A percentile compares a stretch with the other conserved stretches of the same genome.
Conservation (phyloP, 306 rosid species). For the Lathyrus sativus region DNA sequence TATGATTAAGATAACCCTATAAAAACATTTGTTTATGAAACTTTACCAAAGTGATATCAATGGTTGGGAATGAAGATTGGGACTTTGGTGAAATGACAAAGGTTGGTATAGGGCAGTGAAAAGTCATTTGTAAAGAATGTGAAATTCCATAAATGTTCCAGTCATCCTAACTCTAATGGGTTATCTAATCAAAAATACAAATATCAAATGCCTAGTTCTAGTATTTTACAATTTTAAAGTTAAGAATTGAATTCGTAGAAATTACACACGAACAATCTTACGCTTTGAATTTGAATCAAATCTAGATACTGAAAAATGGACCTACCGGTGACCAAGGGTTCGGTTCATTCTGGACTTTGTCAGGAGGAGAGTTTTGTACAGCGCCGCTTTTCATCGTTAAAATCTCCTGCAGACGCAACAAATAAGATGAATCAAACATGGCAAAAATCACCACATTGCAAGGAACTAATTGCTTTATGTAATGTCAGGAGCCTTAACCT, state of each 20-base stretch:
- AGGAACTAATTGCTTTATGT: background rate
- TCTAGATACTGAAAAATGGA: constrained; percentile 26
- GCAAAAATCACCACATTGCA: constrained; percentile 3
- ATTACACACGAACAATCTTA: constrained; percentile 5
- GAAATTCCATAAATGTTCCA: constrained; percentile 27
- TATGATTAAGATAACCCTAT: background rate
- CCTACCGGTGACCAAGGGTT: constrained; percentile 98
- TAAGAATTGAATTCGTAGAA: constrained; percentile 8
- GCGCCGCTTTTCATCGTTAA: constrained; percentile 81
- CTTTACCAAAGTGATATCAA: constrained; percentile 23
- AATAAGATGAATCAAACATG: constrained; percentile 33
- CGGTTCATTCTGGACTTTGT: constrained; percentile 70
- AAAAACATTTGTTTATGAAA: constrained; percentile 5
- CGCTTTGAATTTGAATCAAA: constrained; percentile 26
- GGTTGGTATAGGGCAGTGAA: no score
- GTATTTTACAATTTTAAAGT: constrained; percentile 1
- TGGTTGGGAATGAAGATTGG: background rate
- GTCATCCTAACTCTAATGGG: constrained; percentile 12
- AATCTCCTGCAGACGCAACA: constrained; percentile 63
- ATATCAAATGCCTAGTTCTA: constrained; percentile 5
- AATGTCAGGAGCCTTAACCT: constrained; percentile 8
- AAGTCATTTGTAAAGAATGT: background rate
- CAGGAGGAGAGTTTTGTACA: constrained; percentile 87
- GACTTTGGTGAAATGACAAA: background rate
- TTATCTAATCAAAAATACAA: background rate